Evolutionary conservation across 495 filamentous ascomycete species (phyloP).

Genomic region (Penicillium roqueforti): DNA sequence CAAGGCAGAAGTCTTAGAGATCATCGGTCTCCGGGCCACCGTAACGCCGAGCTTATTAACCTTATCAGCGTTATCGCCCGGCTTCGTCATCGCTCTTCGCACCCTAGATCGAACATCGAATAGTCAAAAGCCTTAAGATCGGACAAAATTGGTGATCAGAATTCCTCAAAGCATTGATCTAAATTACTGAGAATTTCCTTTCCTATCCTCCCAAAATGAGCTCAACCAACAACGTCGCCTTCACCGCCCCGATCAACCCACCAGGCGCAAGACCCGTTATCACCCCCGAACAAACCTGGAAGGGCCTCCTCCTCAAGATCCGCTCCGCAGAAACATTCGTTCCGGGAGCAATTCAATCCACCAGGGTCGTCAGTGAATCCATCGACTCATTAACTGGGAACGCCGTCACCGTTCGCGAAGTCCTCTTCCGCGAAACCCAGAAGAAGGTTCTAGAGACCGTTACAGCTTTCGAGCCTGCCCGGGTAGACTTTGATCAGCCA

Average conservation of each 20-base stretch:
- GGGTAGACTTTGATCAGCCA: slow-evolving; percentile 36
- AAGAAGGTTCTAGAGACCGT: slow-evolving; percentile 24
- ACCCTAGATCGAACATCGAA: neutral
- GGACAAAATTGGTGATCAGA: neutral
- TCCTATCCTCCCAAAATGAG: slow-evolving; percentile 13
- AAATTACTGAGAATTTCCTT: neutral
- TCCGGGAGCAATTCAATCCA: slow-evolving; percentile 39
- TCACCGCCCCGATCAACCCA: slow-evolving; percentile 52
- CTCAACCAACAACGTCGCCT: slow-evolving; percentile 42
- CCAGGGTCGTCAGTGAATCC: slow-evolving; percentile 36
- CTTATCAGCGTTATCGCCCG: slow-evolving; percentile 2
- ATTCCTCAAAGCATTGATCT: neutral
- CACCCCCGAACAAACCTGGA: slow-evolving; percentile 46
- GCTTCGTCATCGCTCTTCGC: neutral
- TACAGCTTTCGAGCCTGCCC: slow-evolving; percentile 19
- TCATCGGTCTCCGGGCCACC: neutral
- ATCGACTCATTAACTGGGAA: slow-evolving; percentile 29
- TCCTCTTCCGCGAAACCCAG: slow-evolving; percentile 21
- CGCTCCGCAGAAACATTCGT: slow-evolving; percentile 50
- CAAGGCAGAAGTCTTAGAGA: neutral
- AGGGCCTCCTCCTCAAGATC: slow-evolving; percentile 47
- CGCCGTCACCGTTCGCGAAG: slow-evolving; percentile 23
- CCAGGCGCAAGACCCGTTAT: slow-evolving; percentile 36
- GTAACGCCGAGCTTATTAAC: neutral
- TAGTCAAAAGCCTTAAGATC: neutral